Evolutionary conservation across 192 early-diverging fungal genomes (phyloP).

Genomic region (Funneliformis mosseae): DNA sequence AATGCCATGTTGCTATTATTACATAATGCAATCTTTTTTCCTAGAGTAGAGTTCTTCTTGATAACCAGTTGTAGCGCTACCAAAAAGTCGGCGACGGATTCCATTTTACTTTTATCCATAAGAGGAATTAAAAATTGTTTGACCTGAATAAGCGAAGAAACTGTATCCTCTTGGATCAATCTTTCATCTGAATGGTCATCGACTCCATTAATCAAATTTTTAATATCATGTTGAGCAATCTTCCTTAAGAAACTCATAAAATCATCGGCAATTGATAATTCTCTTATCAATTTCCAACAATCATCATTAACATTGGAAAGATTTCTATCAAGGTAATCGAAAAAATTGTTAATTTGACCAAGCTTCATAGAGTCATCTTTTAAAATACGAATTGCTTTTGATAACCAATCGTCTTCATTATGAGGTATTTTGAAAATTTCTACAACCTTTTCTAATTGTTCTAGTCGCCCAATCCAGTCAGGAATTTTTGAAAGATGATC

Average conservation of each 20-base stretch:
- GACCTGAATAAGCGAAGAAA: constrained; percentile 29
- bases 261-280: not conserved
- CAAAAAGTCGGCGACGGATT: not conserved
- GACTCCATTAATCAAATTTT: constrained; percentile 35
- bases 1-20: constrained; percentile 15
- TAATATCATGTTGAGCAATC: constrained; percentile 24
- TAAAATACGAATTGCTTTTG: not conserved
- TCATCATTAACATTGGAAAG: not conserved
- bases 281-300: constrained; percentile 8
- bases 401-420: not conserved
- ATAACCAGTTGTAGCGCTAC: not conserved
- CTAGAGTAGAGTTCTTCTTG: not conserved
- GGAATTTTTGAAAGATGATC: not conserved
- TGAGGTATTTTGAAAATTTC: not conserved
- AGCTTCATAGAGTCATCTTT: not conserved
- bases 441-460: not conserved
- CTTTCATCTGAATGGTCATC: constrained; percentile 34
- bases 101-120: not conserved
- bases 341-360: not conserved
- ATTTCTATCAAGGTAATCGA: not conserved
- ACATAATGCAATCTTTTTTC: constrained; percentile 24
- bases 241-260: not conserved
- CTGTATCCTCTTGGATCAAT: constrained; percentile 27
- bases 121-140: constrained; percentile 10
- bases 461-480: not conserved